Conservation (phyloP, 2,329 filamentous ascomycete species). For the Boeremia lycopersici region DNA sequence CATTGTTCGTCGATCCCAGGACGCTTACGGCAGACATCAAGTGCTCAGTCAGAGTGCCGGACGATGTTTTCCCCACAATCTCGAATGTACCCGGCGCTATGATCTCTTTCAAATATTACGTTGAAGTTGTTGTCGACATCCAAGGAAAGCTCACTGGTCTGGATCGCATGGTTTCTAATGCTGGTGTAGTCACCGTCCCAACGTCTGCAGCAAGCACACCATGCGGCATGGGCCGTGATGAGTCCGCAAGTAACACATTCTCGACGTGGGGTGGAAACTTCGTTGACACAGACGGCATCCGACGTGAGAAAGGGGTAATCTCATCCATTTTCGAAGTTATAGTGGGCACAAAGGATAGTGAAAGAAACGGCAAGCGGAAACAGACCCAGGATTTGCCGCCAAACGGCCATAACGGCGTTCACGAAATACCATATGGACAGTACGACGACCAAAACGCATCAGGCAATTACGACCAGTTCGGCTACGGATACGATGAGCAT, state of each 20-base stretch:
- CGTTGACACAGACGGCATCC: conserved; percentile 83
- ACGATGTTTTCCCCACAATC: conserved; percentile 92
- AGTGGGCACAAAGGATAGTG: conserved; percentile 83
- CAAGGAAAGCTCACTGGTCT: conserved; percentile 84
- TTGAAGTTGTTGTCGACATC: conserved; percentile 91
- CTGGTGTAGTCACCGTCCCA: conserved; percentile 57
- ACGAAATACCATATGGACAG: conserved; percentile 29
- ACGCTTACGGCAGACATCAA: conserved; percentile 81
- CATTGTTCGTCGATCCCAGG: conserved; percentile 82
- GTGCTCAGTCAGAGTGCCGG: conserved; percentile 82
- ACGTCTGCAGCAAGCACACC: conserved; percentile 51
- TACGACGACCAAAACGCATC: conserved; percentile 20
- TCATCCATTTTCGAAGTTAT: conserved; percentile 84
- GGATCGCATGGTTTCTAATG: conserved; percentile 66
- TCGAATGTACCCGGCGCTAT: conserved; percentile 86
- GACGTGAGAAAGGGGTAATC: conserved; percentile 90
- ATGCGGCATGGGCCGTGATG: conserved; percentile 36
- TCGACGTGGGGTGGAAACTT: conserved; percentile 70
- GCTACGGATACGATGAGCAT: conserved; percentile 40
- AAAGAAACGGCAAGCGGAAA: conserved; percentile 55
- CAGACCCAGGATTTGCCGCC: conserved; percentile 26
- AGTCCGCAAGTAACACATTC: conserved; percentile 53
- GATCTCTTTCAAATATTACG: conserved; percentile 92
- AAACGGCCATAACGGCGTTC: conserved; percentile 22
- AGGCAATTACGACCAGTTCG: conserved; percentile 30